These are phyloP conservation scores for Calonectria montana DNA, from an alignment of 2,329 filamentous ascomycete species.

Conservation along the genomic window DNA sequence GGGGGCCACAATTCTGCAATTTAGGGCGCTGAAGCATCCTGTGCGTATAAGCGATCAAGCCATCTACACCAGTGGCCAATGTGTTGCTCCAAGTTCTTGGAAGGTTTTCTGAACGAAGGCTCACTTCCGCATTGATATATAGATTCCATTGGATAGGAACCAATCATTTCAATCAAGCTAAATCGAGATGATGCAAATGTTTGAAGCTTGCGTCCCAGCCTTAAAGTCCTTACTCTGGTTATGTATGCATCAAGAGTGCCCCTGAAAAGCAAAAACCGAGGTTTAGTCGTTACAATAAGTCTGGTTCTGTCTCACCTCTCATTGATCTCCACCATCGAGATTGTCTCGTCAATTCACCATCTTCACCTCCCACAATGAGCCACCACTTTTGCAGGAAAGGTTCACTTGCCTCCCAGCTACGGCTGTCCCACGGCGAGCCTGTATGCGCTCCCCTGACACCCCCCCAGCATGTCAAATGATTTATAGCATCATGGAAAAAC, in stretches of 20 bases:
- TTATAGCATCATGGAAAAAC: slow-evolving; percentile 45
- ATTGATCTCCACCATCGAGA: slow-evolving; percentile 44
- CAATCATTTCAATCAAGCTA: not conserved
- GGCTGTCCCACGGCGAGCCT: slow-evolving; percentile 44
- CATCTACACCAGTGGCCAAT: slow-evolving; percentile 21
- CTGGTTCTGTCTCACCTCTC: slow-evolving; percentile 39
- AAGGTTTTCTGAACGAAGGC: slow-evolving; percentile 9
- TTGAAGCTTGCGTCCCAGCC: not conserved
- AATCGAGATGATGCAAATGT: not conserved
- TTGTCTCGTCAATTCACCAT: slow-evolving; percentile 44
- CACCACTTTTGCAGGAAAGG: slow-evolving; percentile 44
- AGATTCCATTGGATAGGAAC: slow-evolving; percentile 29
- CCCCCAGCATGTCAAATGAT: slow-evolving; percentile 45
- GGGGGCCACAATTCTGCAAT: slow-evolving; percentile 3
- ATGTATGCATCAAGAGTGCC: too few species aligned
- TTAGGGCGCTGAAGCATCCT: slow-evolving; percentile 18
- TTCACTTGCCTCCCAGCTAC: slow-evolving; percentile 46
- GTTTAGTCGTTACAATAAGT: slow-evolving; percentile 25
- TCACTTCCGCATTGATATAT: slow-evolving; percentile 29
- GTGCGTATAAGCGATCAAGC: slow-evolving; percentile 18
- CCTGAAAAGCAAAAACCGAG: not conserved
- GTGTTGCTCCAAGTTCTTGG: slow-evolving; percentile 13
- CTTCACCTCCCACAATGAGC: slow-evolving; percentile 41
- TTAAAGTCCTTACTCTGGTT: not conserved
- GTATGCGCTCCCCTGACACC: slow-evolving; percentile 37